A percentile compares a stretch with the other conserved stretches of the same genome.
Conservation (phyloP, 768 basidiomycete species). For the Lactarius trivialis region DNA sequence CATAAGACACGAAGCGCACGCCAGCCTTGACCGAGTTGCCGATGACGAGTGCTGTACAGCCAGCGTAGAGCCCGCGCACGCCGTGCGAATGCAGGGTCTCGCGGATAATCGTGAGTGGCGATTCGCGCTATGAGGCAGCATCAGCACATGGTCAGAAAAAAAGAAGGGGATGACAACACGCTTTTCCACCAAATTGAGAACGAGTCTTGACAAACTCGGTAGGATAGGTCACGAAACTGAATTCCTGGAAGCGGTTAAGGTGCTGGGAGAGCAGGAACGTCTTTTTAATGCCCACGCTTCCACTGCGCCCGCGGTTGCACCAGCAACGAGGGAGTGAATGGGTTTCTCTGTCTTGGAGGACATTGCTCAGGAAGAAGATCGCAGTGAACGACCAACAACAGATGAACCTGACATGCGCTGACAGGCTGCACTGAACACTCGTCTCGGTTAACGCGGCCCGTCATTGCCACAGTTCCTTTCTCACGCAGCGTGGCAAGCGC, state of each 20-base stretch:
- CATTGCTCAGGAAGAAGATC: conserved; percentile 29
- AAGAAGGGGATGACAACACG: conserved; percentile 25
- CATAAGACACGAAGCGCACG: conserved; percentile 92
- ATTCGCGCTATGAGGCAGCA: conserved; percentile 42
- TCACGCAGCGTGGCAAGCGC: too few species aligned
- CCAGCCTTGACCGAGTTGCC: conserved; percentile 95
- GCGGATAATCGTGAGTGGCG: conserved; percentile 66
- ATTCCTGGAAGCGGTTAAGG: conserved; percentile 35
- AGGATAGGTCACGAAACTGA: conserved; percentile 79
- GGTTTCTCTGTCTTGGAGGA: conserved; percentile 71
- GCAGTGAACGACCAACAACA: not conserved
- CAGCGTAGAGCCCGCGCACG: conserved; percentile 83
- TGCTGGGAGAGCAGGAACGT: not conserved
- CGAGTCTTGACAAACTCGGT: conserved; percentile 93
- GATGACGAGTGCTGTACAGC: conserved; percentile 80
- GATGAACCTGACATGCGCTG: not conserved
- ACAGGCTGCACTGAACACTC: not conserved
- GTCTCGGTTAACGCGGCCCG: not conserved
- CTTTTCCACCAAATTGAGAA: conserved; percentile 84
- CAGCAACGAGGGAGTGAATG: conserved; percentile 80
- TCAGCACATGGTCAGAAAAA: not conserved
- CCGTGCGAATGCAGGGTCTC: conserved; percentile 74
- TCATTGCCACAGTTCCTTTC: not conserved
- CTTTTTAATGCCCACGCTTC: conserved; percentile 62
- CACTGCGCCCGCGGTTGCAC: conserved; percentile 85